Conservation (phyloP, 2,329 filamentous ascomycete species). For the Cladophialophora carrionii region DNA sequence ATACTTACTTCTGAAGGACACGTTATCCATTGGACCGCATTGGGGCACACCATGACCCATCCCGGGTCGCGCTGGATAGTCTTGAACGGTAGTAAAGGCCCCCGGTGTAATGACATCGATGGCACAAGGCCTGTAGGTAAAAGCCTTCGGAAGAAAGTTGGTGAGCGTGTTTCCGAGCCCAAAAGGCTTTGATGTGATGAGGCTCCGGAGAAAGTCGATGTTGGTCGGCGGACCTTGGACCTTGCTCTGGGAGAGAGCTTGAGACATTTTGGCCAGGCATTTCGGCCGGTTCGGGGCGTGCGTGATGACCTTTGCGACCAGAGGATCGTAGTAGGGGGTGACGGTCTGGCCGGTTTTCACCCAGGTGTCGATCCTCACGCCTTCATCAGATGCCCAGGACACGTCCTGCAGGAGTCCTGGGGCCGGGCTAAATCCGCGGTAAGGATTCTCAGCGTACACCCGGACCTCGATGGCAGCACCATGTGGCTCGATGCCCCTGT, state of each 20-base stretch:
- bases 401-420: slow-evolving; percentile 63
- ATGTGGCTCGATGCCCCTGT: slow-evolving; percentile 49
- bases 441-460: slow-evolving; percentile 62
- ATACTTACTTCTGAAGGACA: slow-evolving; percentile 52
- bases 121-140: slow-evolving; percentile 54
- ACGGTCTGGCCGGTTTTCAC: slow-evolving; percentile 60
- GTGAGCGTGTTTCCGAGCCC: slow-evolving; percentile 58
- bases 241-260: slow-evolving; percentile 49
- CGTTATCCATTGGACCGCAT: slow-evolving; percentile 63
- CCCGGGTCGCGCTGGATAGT: slow-evolving; percentile 59
- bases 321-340: slow-evolving; percentile 61
- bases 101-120: slow-evolving; percentile 62
- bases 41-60: slow-evolving; percentile 63
- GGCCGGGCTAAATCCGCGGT: slow-evolving; percentile 61
- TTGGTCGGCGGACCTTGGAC: slow-evolving; percentile 62
- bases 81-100: slow-evolving; percentile 62
- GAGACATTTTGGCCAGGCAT: slow-evolving; percentile 51
- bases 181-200: slow-evolving; percentile 54
- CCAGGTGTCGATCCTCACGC: slow-evolving; percentile 66
- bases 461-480: slow-evolving; percentile 58
- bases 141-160: slow-evolving; percentile 55
- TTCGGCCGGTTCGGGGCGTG: slow-evolving; percentile 50
- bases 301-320: slow-evolving; percentile 63
- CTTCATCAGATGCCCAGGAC: slow-evolving; percentile 54
- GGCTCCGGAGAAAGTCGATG: slow-evolving; percentile 57